These are phyloP conservation scores for Herpetomonas tarakana DNA, from an alignment of 208 protist species.

Conservation along the genomic window DNA sequence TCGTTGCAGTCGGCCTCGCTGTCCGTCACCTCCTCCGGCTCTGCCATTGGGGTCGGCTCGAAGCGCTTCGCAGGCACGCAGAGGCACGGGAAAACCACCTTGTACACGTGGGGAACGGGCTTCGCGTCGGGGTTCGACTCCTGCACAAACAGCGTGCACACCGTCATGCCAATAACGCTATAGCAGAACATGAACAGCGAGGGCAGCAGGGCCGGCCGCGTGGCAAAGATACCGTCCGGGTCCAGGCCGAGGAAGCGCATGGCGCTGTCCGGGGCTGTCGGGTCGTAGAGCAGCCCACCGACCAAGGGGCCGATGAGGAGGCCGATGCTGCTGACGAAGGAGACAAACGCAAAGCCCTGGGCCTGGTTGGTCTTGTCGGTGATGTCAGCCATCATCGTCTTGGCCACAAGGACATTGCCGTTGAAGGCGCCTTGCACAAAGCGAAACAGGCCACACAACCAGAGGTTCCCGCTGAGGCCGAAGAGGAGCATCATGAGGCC, in stretches of 20 bases:
- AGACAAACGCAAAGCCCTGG: constrained; percentile 95
- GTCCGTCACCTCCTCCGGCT: constrained; percentile 12
- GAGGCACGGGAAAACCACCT: constrained; percentile 22
- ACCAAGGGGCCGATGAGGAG: constrained; percentile 52
- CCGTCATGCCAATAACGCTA: constrained; percentile 43
- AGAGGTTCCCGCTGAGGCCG: constrained; percentile 53
- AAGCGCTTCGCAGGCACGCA: constrained; percentile 20
- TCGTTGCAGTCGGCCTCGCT: background rate
- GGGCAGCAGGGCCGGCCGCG: constrained; percentile 48
- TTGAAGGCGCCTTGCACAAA: constrained; percentile 72
- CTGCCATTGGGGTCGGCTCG: constrained; percentile 18
- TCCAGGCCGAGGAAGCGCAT: constrained; percentile 30
- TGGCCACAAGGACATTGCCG: constrained; percentile 76
- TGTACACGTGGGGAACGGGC: constrained; percentile 34
- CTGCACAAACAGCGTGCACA: constrained; percentile 50
- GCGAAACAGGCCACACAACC: constrained; percentile 37
- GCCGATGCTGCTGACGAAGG: constrained; percentile 74
- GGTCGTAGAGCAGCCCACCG: constrained; percentile 69
- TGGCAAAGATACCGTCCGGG: constrained; percentile 35
- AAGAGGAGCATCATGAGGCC: constrained; percentile 68
- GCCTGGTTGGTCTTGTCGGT: constrained; percentile 62
- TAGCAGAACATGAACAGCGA: constrained; percentile 48
- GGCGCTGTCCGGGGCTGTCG: constrained; percentile 14
- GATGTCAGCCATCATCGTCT: constrained; percentile 80
- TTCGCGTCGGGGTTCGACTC: constrained; percentile 60